Evolutionary conservation across 2,329 filamentous ascomycete genomes (phyloP).

Genomic region (Fusarium sp.): DNA sequence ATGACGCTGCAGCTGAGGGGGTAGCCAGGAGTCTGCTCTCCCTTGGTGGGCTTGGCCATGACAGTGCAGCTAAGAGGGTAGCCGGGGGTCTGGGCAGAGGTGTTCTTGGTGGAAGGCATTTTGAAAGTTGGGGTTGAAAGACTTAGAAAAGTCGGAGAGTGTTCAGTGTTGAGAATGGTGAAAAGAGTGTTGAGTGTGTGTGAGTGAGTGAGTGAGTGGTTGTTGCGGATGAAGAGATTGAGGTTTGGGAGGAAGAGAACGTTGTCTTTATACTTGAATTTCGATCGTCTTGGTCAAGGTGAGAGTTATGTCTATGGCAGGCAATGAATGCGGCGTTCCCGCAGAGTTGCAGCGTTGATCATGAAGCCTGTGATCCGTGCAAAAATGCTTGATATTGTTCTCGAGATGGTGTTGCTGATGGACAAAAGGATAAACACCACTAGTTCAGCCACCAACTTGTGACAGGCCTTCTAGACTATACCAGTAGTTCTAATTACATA

Average conservation of each 20-base stretch:
- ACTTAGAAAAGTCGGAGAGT: slow-evolving; percentile 46
- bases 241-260: slow-evolving; percentile 1
- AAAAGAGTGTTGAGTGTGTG: slow-evolving; percentile 39
- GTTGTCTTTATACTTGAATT: slow-evolving; percentile 41
- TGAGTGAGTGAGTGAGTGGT: slow-evolving; percentile 33
- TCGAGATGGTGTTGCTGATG: slow-evolving; percentile 43
- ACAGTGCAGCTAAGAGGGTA: slow-evolving; percentile 50
- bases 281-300: background rate
- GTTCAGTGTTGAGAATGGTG: slow-evolving; percentile 47
- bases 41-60: slow-evolving; percentile 49
- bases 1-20: slow-evolving; percentile 50
- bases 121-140: slow-evolving; percentile 48
- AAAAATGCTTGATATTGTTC: slow-evolving; percentile 42
- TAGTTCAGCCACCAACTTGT: slow-evolving; percentile 21
- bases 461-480: slow-evolving; percentile 16
- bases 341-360: background rate
- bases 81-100: slow-evolving; percentile 45
- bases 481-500: slow-evolving; percentile 1
- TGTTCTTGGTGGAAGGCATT: slow-evolving; percentile 52
- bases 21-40: slow-evolving; percentile 42
- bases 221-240: slow-evolving; percentile 26
- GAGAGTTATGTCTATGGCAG: background rate
- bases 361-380: slow-evolving; percentile 41
- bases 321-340: slow-evolving; percentile 24
- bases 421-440: slow-evolving; percentile 25